Evolutionary conservation across 352 stramenopile genomes (phyloP).

Genomic region (Pythium phragmitis): DNA sequence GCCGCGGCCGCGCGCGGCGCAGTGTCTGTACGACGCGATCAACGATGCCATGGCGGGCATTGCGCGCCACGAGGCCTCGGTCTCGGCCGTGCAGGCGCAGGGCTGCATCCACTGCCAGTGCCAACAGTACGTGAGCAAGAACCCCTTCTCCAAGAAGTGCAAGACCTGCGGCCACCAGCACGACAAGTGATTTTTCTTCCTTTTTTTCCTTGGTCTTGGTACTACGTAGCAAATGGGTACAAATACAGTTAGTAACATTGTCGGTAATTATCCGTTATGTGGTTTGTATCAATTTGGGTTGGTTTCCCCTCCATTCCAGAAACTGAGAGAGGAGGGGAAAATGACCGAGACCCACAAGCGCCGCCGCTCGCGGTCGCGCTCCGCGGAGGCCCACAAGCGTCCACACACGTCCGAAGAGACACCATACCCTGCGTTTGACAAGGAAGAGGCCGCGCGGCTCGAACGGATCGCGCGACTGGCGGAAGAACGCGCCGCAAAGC

Average conservation of each 20-base stretch:
- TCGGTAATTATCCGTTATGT: background rate
- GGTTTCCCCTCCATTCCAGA: background rate
- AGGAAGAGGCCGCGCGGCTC: conserved; percentile 66
- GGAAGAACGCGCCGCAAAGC: conserved; percentile 60
- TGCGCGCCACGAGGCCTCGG: conserved; percentile 52
- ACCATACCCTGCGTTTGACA: conserved; percentile 34
- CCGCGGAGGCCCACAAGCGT: conserved; percentile 21
- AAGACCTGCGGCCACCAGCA: conserved; percentile 68
- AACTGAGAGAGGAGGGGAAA: background rate
- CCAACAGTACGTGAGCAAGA: conserved; percentile 53
- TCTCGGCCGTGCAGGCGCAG: conserved; percentile 19
- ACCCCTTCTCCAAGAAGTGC: conserved; percentile 73
- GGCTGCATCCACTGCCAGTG: conserved; percentile 60
- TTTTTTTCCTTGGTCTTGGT: background rate
- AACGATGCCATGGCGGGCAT: conserved; percentile 65
- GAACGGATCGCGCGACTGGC: conserved; percentile 65
- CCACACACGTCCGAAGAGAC: conserved; percentile 5
- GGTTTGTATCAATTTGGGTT: conserved; percentile 7
- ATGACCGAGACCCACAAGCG: conserved; percentile 38
- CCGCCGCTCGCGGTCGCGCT: conserved; percentile 43
- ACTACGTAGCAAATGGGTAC: conserved; percentile 11
- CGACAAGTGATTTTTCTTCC: conserved; percentile 30
- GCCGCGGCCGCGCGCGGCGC: conserved; percentile 53
- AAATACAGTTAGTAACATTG: conserved; percentile 5
- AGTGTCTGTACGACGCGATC: conserved; percentile 81